These are phyloP conservation scores for Candida montana DNA, from an alignment of 805 yeast genomes.

Conservation along the genomic window DNA sequence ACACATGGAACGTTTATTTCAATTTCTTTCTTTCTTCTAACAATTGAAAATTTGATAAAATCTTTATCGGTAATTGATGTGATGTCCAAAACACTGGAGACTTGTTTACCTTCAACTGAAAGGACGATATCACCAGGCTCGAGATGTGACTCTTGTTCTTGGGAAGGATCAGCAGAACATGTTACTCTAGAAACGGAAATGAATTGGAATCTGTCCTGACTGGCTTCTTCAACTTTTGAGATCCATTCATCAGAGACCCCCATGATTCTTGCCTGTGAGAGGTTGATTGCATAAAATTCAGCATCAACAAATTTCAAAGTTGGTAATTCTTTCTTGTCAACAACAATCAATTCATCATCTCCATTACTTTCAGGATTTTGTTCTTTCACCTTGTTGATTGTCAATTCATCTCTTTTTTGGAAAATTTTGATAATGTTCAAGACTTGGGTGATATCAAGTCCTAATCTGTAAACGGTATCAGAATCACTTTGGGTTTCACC, in stretches of 20 bases:
- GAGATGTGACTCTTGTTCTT: conserved; percentile 19
- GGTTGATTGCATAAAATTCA: conserved; percentile 63
- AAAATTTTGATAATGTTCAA: conserved; percentile 50
- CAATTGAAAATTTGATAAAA: conserved; percentile 51
- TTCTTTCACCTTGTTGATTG: neutral
- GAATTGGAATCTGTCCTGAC: conserved; percentile 65
- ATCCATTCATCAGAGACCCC: conserved; percentile 91
- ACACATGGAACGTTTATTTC: conserved; percentile 61
- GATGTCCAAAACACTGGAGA: conserved; percentile 60
- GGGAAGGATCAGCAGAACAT: conserved; percentile 37
- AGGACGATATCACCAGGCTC: conserved; percentile 72
- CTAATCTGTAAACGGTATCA: conserved; percentile 66
- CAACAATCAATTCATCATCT: conserved; percentile 3
- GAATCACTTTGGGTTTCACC: conserved; percentile 65
- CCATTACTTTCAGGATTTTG: neutral
- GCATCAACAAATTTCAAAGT: conserved; percentile 68
- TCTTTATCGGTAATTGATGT: conserved; percentile 37
- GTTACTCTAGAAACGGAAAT: conserved; percentile 67
- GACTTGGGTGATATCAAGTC: conserved; percentile 69
- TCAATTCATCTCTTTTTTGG: conserved; percentile 37
- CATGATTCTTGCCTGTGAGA: conserved; percentile 72
- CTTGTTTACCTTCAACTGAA: conserved; percentile 58
- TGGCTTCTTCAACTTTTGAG: conserved; percentile 52
- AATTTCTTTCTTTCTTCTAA: conserved; percentile 63
- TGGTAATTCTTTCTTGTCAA: conserved; percentile 31